phyloP scores from a whole-genome alignment of 2,329 filamentous ascomycete genomes.

The Penicillium olsonii region DNA sequence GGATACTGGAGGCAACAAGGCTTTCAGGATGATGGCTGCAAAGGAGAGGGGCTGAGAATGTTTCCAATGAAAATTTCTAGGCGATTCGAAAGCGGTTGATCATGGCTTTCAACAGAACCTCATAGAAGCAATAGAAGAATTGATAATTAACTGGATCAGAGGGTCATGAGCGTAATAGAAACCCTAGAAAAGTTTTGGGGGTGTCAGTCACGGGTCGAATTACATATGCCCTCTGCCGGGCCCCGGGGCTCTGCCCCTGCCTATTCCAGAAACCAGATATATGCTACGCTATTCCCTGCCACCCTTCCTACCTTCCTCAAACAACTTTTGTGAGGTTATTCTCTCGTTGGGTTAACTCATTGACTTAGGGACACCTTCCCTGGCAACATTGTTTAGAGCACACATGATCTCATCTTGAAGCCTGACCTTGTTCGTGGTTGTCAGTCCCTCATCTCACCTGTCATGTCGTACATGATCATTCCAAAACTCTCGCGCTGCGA shows the following conservation, averaged over 20 bases:
- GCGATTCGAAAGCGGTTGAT: too few relatives aligned
- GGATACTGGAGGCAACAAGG: too few relatives aligned
- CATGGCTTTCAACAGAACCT: too few relatives aligned
- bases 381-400: slow-evolving; percentile 10
- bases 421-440: slow-evolving; percentile 14
- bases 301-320: slow-evolving; percentile 6
- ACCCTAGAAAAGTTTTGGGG: too few relatives aligned
- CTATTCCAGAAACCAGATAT: background rate
- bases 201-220: too few relatives aligned
- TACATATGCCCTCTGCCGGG: slow-evolving; percentile 1
- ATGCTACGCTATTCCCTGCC: background rate
- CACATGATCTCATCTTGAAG: slow-evolving; percentile 20
- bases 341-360: slow-evolving; percentile 25
- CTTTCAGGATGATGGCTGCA: too few relatives aligned
- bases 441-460: slow-evolving; percentile 5
- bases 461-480: background rate
- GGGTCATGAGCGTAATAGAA: too few relatives aligned
- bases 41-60: too few relatives aligned
- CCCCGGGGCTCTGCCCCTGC: slow-evolving; percentile 6
- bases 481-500: slow-evolving; percentile 15
- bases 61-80: too few relatives aligned
- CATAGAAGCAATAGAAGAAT: too few relatives aligned
- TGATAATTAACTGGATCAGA: too few relatives aligned
- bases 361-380: slow-evolving; percentile 13
- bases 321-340: slow-evolving; percentile 17